A percentile compares a stretch with the other conserved stretches of the same genome.
Evolutionary conservation across 2,329 filamentous ascomycete genomes (phyloP).

Genomic region (Penicillium sp.): DNA sequence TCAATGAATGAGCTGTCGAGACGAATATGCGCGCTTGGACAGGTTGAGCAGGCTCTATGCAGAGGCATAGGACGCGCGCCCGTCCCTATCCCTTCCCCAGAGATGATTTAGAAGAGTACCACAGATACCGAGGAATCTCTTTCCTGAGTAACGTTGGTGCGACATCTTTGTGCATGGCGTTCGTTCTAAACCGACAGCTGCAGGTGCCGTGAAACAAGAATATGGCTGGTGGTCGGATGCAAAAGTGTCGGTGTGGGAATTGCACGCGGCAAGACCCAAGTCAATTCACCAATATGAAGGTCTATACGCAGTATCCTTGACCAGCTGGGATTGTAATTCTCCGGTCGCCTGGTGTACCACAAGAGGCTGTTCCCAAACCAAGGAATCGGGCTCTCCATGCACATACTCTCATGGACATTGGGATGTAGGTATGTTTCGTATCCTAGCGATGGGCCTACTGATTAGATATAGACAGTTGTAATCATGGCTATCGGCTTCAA

Average conservation of each 20-base stretch:
- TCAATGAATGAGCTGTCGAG: not conserved
- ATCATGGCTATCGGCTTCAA: not conserved
- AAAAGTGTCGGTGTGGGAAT: not conserved
- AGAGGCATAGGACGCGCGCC: not conserved
- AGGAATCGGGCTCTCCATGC: not conserved
- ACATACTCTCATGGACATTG: not conserved
- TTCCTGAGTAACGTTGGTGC: not conserved
- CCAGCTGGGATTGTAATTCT: slow-evolving; percentile 5
- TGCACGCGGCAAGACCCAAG: not conserved
- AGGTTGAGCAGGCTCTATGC: not conserved
- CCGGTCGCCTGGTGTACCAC: not conserved
- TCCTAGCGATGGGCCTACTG: not conserved
- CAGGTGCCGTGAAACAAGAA: slow-evolving; percentile 8
- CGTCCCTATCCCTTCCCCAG: not conserved
- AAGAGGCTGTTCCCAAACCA: slow-evolving; percentile 1
- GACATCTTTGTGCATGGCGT: not conserved
- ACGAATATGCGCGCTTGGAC: not conserved
- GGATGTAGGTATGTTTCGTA: not conserved
- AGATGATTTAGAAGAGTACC: not conserved
- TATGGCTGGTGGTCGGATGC: not conserved
- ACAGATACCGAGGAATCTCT: not conserved
- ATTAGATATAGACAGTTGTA: not conserved
- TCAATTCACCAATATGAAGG: not conserved
- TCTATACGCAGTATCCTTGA: not conserved
- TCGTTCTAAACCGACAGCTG: not conserved